phyloP scores from a whole-genome alignment of 2,329 filamentous ascomycete genomes.

The Aspergillus texensis region DNA sequence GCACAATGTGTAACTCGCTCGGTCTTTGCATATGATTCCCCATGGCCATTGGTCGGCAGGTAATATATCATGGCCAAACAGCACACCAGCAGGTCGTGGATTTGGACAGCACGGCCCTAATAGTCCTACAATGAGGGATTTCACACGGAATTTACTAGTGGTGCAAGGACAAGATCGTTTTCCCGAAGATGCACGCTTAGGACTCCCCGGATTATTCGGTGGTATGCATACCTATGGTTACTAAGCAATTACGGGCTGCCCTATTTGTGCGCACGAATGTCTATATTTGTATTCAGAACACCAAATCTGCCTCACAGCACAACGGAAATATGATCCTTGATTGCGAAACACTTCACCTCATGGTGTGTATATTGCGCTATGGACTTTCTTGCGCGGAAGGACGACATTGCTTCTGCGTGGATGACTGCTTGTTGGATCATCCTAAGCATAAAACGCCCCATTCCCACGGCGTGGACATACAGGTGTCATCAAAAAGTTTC shows the following conservation, averaged over 20 bases:
- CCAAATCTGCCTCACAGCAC: background rate
- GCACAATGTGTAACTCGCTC: background rate
- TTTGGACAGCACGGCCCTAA: background rate
- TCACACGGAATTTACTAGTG: background rate
- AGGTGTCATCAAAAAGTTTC: background rate
- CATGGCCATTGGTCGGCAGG: background rate
- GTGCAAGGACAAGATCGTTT: background rate
- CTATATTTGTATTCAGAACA: background rate
- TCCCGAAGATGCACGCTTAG: background rate
- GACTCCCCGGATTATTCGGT: background rate
- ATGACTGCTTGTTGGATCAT: background rate
- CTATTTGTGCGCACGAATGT: background rate
- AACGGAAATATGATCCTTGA: background rate
- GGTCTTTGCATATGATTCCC: background rate
- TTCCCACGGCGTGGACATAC: background rate
- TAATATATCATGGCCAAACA: background rate
- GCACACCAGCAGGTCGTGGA: background rate
- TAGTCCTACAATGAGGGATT: background rate
- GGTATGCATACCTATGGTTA: background rate
- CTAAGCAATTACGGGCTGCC: background rate
- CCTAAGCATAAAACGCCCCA: background rate
- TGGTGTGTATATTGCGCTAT: too few relatives aligned
- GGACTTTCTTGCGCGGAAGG: background rate
- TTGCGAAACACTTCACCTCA: background rate
- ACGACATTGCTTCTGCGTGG: background rate